Conservation (phyloP, 352 stramenopile genomes). For the Hyaloperonospora brassicae region DNA sequence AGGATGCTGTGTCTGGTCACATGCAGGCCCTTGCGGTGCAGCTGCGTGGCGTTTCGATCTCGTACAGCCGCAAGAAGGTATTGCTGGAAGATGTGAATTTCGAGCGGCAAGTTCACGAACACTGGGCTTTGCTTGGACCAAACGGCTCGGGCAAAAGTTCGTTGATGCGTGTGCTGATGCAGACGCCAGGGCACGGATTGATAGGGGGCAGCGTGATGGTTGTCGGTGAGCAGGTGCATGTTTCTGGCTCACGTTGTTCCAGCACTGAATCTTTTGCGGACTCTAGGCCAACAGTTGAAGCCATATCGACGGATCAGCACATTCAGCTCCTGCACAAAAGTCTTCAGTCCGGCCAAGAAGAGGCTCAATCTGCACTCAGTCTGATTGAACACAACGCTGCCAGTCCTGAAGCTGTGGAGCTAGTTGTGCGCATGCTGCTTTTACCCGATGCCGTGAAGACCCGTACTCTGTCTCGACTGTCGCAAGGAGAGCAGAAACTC, state of each 20-base stretch:
- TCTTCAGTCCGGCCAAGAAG: conserved; percentile 12
- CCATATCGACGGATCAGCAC: conserved; percentile 87
- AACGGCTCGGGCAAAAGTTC: conserved; percentile 78
- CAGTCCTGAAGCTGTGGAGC: conserved; percentile 22
- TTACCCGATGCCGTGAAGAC: conserved; percentile 28
- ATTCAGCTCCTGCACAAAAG: conserved; percentile 61
- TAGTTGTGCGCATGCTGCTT: conserved; percentile 32
- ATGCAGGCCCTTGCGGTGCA: conserved; percentile 22
- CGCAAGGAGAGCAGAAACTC: conserved; percentile 89
- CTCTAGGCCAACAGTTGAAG: conserved; percentile 35
- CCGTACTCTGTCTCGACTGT: conserved; percentile 63
- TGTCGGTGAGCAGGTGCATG: conserved; percentile 20
- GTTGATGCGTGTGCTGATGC: conserved; percentile 64
- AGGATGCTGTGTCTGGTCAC: neutral
- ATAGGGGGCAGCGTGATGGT: conserved; percentile 36
- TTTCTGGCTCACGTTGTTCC: neutral
- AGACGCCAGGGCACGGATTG: conserved; percentile 44
- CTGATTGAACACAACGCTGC: conserved; percentile 41
- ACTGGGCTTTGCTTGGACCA: conserved; percentile 61
- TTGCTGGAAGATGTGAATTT: conserved; percentile 52
- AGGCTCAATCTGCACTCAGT: conserved; percentile 25
- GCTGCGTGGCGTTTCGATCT: conserved; percentile 46
- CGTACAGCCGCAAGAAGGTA: conserved; percentile 40
- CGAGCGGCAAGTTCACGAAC: conserved; percentile 36
- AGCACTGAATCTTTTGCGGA: neutral